These are phyloP conservation scores for Tolypocladium endophyticum DNA, from an alignment of 2,329 filamentous ascomycete species.

Conservation along the genomic window DNA sequence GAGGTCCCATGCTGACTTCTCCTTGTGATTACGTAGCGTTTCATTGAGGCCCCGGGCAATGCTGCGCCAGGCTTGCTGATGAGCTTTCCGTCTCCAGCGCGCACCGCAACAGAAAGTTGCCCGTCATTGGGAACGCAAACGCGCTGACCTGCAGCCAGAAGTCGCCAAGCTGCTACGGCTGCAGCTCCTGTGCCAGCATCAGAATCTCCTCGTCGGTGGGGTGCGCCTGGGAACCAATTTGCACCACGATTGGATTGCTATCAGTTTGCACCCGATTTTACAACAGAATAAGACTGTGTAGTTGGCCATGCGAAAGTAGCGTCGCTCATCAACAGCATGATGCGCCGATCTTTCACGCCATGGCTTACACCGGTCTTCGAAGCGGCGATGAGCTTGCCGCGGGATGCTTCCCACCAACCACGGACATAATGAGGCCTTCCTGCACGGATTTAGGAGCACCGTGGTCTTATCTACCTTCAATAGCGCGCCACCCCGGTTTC, in stretches of 20 bases:
- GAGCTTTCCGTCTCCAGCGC: slow-evolving; percentile 32
- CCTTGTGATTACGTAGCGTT: slow-evolving; percentile 26
- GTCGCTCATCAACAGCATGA: not conserved
- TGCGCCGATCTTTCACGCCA: too few relatives aligned
- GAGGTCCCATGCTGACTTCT: slow-evolving; percentile 34
- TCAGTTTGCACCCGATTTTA: too few relatives aligned
- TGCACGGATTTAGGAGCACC: too few relatives aligned
- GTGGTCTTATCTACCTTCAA: too few relatives aligned
- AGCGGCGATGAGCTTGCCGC: not conserved
- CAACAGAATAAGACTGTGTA: not conserved
- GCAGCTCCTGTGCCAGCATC: slow-evolving; percentile 33
- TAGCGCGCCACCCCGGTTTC: too few relatives aligned
- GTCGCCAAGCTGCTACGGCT: slow-evolving; percentile 29
- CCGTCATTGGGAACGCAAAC: slow-evolving; percentile 36
- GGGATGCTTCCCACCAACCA: not conserved
- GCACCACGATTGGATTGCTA: not conserved
- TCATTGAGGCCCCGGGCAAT: slow-evolving; percentile 31
- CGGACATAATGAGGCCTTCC: too few relatives aligned
- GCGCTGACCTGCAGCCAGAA: slow-evolving; percentile 40
- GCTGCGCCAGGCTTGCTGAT: slow-evolving; percentile 20
- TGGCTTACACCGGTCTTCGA: not conserved
- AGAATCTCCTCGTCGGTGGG: slow-evolving; percentile 38
- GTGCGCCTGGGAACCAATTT: slow-evolving; percentile 20
- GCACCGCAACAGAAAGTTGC: slow-evolving; percentile 38
- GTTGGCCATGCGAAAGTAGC: not conserved